These are phyloP conservation scores for Microglena sp. DNA, from an alignment of 139 green algal species.

Conservation along the genomic window DNA sequence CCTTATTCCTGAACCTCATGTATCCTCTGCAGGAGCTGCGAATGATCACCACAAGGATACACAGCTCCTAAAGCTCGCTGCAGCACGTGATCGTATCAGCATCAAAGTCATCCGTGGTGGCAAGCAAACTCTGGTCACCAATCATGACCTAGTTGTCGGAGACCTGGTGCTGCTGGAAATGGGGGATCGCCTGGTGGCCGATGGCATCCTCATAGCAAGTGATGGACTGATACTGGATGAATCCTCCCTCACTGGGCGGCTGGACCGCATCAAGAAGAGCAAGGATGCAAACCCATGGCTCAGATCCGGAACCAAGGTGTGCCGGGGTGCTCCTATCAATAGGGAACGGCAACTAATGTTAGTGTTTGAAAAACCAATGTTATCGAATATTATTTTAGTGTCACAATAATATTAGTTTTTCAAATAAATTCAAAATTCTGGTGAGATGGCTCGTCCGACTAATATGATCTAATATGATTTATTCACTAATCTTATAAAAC, in stretches of 20 bases:
- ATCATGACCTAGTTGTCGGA: slow-evolving; percentile 80
- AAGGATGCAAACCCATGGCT: slow-evolving; percentile 59
- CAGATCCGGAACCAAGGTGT: slow-evolving; percentile 76
- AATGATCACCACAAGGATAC: slow-evolving; percentile 96
- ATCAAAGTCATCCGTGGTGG: slow-evolving; percentile 74
- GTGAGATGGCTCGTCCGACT: too few species aligned
- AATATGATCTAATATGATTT: too few species aligned
- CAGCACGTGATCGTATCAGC: slow-evolving; percentile 73
- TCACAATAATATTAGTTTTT: too few species aligned
- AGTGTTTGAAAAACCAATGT: too few species aligned
- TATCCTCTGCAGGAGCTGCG: slow-evolving; percentile 62
- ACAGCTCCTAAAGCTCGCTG: slow-evolving; percentile 91
- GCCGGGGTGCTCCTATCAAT: too few species aligned
- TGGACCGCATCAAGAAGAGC: slow-evolving; percentile 78
- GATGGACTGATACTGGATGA: slow-evolving; percentile 81
- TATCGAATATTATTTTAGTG: too few species aligned
- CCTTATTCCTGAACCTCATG: too few species aligned
- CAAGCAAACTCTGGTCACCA: slow-evolving; percentile 40
- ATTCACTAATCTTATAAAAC: too few species aligned
- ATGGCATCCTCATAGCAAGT: slow-evolving; percentile 61
- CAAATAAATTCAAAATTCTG: too few species aligned
- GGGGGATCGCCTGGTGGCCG: slow-evolving; percentile 74
- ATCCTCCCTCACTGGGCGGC: slow-evolving; percentile 88
- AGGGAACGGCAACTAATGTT: too few species aligned
- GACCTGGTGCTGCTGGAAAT: slow-evolving; percentile 84